Evolutionary conservation across 2,329 filamentous ascomycete species (phyloP), one percentile per base, ranked within the genome.

Genomic region (Calcarisporium arbuscula): DNA sequence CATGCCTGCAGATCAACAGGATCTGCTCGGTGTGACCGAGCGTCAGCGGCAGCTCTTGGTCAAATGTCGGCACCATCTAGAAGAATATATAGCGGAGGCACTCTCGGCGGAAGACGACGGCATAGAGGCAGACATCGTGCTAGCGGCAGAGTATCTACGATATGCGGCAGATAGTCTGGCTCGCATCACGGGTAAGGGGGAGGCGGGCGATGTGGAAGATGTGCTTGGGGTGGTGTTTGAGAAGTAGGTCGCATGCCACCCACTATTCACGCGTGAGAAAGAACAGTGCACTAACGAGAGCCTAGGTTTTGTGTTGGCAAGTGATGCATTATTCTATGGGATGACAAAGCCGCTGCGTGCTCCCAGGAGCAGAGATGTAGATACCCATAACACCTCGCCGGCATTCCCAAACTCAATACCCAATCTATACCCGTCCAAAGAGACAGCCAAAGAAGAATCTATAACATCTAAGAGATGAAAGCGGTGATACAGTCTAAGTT

Each of bases 171-270:
- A 81, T 34, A 81, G 78, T 43, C 68, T 95, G n/a, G 83, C 87
- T 3, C 77, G 80, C 38, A 94, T 96, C 49, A 96, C 88, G 1
- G 92, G 92, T 1, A 77, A 77, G 36, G 89, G 88, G 1, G 85
- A 88, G 49, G 76, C 74, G 26, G 85, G 88, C 3, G 90, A 96
- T 58, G 87, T 96, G 12, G 90, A 98, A 56, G 92, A 96, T 54
- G 86, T 98, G 7, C 64, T 98, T 28, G 92, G 92, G 0, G 89
- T 98, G 16, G 89, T 98, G 5, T 98, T 98, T 64, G 90, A 96
- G 59, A 96, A 94, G 85, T 94, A 65, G 69, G 77, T 75, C 8
- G n/a, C 39, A 33, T 41, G 28, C 37, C 35, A n/a, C n/a, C 9
- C 25, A 14, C n/a, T n/a, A 11, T 31, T 30, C 8, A 15, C 15